Base-by-base conservation (phyloP, 1,284 basidiomycete genomes). In the Puccinia brachypodii region DNA sequence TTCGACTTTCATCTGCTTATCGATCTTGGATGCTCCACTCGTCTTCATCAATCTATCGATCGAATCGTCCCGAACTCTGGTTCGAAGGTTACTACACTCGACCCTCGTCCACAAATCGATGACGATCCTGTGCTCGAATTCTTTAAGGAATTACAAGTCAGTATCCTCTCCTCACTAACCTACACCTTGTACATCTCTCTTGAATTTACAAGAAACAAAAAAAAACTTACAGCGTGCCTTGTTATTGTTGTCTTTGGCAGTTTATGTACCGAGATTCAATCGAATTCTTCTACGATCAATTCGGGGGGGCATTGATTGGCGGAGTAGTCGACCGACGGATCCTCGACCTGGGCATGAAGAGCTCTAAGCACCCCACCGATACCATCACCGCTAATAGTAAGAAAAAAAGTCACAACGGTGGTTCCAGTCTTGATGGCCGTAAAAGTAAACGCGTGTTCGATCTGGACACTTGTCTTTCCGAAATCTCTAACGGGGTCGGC, bases 211-310 rank as follows among this genome's bases (percentile, higher is more conserved):
- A 8, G 33, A 58, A 19, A 28, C 2, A 22, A n/a, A 3, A 50
- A 14, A 14, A 22, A 40, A 69, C 22, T 28, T 71, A 36, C 11
- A 36, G 25, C 36, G 1, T 19, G 9, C 28, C 42, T 47, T 4
- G 31, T 78, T 33, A 22, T 56, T 28, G 28, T 74, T 25, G 19
- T 36, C 25, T 25, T 22, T 36, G 6, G 14, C 84, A 95, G 92
- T 88, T 89, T n/a, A 87, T 91, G 4, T 97, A 94, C 87, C 89
- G 90, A 8, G 92, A 95, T 84, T 92, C 92, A 0, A 89, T 94
- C 84, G 90, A 93, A 76, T 89, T 97, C 73, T 99, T 98, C 89
- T 91, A 92, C 85, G 96, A 99, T 85, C 88, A 89, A 0, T 89
- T 92, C 50, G 97, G 97, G 19, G 95, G 96, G 0, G 88, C 90